Base-by-base conservation (phyloP, 352 stramenopile genomes). In the Aphanomyces cochlioides region DNA sequence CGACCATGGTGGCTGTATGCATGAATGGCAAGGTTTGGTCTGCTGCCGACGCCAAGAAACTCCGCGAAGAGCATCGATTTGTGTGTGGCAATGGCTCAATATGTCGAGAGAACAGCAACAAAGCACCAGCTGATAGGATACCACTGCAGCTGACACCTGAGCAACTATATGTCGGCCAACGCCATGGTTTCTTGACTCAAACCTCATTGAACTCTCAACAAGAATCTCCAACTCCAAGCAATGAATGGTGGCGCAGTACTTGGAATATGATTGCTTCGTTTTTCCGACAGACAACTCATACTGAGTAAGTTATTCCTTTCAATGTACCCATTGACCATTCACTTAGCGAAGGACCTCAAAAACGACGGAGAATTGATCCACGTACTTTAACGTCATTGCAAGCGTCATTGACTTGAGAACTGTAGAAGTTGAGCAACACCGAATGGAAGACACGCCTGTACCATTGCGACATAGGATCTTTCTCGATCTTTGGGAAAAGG, bases 401-500 rank as follows among this genome's bases (percentile, higher is more conserved):
- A 28, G 28, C 28, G 28, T 28, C 28, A 28, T 28, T 28, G 28
- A 28, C 28, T 28, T 28, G 28, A 28, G 28, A 28, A 0, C 2
- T 28, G 28, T 28, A 28, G 28, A 28, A 28, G 28, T 28, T 28
- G 28, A 28, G 28, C 28, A 28, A 28, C 28, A 28, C 28, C 28
- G 28, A 28, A 28, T 28, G 28, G 28, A 28, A 28, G 37, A 12
- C 8, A 39, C 41, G 47, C 17, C 1, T 12, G 38, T 70, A 3
- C 69, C 45, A 19, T 61, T 79, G 15, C 78, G 77, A 15, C 39
- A 89, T 28, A 77, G 68, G 34, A 79, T 92, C n/a, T 92, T 89
- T 60, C 63, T 34, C 0, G 82, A 94, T 53, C 69, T 92, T 4
- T 94, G 86, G 86, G 71, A 78, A 36, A 74, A 79, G 57, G 81